Conservation (phyloP, 2,329 filamentous ascomycete species). For the Clarireedia homoeocarpa region DNA sequence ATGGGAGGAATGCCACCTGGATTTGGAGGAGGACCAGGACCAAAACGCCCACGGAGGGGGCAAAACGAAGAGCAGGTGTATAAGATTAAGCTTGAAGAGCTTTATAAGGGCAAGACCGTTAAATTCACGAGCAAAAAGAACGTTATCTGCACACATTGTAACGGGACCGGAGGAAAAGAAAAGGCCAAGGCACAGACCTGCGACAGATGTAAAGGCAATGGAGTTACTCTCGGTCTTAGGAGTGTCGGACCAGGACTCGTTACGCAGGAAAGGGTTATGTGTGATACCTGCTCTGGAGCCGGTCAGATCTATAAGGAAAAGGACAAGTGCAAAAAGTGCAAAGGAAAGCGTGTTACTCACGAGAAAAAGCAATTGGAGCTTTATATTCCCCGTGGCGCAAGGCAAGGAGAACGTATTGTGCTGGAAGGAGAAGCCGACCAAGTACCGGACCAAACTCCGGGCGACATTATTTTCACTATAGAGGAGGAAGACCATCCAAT, state of each 20-base stretch:
- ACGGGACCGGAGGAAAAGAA: conserved; percentile 83
- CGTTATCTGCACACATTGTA: conserved; percentile 78
- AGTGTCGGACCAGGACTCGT: conserved; percentile 83
- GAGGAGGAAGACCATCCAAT: conserved; percentile 72
- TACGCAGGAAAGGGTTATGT: conserved; percentile 70
- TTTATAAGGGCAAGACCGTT: conserved; percentile 98
- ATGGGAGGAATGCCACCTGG: conserved; percentile 34
- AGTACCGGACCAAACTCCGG: conserved; percentile 77
- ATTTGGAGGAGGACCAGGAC: conserved; percentile 33
- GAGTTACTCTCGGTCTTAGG: conserved; percentile 67
- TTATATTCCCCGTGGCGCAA: conserved; percentile 83
- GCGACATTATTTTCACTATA: conserved; percentile 87
- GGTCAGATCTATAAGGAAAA: conserved; percentile 89
- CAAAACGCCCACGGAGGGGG: conserved; percentile 60
- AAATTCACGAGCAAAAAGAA: conserved; percentile 96
- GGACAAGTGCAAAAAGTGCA: conserved; percentile 98
- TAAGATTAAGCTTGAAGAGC: conserved; percentile 82
- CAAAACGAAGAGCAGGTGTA: conserved; percentile 85
- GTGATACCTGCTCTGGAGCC: conserved; percentile 76
- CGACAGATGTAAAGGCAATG: conserved; percentile 75
- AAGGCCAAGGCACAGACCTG: conserved; percentile 81
- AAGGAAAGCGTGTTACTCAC: conserved; percentile 77
- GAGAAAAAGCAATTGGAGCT: conserved; percentile 94
- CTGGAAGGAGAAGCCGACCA: conserved; percentile 94
- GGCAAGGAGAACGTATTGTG: conserved; percentile 82